Evolutionary conservation across 2,329 filamentous ascomycete genomes (phyloP).

Genomic region (Ophioceras dolichostomum): DNA sequence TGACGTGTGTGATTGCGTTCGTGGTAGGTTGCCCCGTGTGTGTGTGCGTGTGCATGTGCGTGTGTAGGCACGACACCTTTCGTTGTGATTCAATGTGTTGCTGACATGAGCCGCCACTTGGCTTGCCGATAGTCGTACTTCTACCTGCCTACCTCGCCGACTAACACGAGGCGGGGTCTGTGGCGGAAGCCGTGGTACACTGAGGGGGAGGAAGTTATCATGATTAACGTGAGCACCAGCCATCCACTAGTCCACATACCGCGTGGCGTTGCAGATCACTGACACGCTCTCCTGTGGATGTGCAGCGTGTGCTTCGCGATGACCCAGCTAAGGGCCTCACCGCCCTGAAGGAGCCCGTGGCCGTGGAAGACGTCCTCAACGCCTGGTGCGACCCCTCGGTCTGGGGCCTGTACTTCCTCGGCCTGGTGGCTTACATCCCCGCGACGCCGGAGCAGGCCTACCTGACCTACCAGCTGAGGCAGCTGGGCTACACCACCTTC

Average conservation of each 20-base stretch:
- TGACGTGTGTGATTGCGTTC: constrained; percentile 39
- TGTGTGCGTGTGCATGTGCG: no score
- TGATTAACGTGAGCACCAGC: constrained; percentile 38
- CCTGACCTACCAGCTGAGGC: constrained; percentile 41
- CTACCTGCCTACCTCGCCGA: constrained; percentile 53
- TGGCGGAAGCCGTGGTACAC: constrained; percentile 54
- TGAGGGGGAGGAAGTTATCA: constrained; percentile 56
- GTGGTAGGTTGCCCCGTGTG: constrained; percentile 22
- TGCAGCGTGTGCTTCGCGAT: constrained; percentile 33
- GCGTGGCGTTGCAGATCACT: background rate
- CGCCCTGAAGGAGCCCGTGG: constrained; percentile 27
- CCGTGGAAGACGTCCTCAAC: constrained; percentile 26
- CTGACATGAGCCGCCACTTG: no score
- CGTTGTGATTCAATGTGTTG: no score
- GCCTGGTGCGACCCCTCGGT: constrained; percentile 32
- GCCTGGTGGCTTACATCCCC: constrained; percentile 35
- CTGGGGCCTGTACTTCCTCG: constrained; percentile 37
- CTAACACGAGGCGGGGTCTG: constrained; percentile 48
- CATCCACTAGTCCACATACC: background rate
- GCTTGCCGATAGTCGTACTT: constrained; percentile 39
- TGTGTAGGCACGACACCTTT: background rate
- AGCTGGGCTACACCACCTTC: constrained; percentile 45
- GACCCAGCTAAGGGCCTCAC: constrained; percentile 41
- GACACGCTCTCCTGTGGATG: constrained; percentile 1
- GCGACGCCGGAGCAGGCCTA: constrained; percentile 34